Evolutionary conservation across 1,284 basidiomycete genomes (phyloP), one percentile per base, ranked within the genome.

Genomic region (Moniliella sp.): DNA sequence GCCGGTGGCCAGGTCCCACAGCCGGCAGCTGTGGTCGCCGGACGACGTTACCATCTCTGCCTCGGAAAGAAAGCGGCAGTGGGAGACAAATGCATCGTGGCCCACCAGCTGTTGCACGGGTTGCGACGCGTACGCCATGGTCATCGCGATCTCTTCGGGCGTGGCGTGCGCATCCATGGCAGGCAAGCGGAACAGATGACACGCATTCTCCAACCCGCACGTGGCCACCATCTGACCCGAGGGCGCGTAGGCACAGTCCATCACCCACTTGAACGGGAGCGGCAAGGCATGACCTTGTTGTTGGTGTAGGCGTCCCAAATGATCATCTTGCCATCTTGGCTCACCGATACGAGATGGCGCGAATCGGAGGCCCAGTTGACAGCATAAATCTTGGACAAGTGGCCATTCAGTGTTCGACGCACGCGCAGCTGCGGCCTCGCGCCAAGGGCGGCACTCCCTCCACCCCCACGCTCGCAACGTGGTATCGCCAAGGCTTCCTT

Each of bases 221-320:
- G 86, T 94, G 18, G 91, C 88, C 39, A 97, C 88, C 49, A 78
- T 86, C 63, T 81, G 83, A 33, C 88, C 88, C 14, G 80, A 83
- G 4, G 91, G 88, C 11, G 88, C 76, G 64, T 94, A 94, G 30
- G 91, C 88, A 62, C 88, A 97, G 29, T 88, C 93, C 88, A 97
- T 94, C 65, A 97, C 88, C 91, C 91, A 97, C 46, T 78, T 83
- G 21, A 83, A 91, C 30, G 88, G 75, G 25, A 97, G 69, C 29
- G 88, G 86, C 61, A 97, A 94, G 45, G 88, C 88, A 61, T 97
- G 86, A 36, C 94, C 88, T 68, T 97, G n/a, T 94, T 94, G 41
- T 84, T 91, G 5, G 88, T 93, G 65, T 94, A 94, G 27, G 91
- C 86, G 63, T 97, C 88, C 88, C 88, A 97, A 32, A 97, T 83